Evolutionary conservation across 768 basidiomycete genomes (phyloP).

Genomic region (Agrocybe chaxingu): DNA sequence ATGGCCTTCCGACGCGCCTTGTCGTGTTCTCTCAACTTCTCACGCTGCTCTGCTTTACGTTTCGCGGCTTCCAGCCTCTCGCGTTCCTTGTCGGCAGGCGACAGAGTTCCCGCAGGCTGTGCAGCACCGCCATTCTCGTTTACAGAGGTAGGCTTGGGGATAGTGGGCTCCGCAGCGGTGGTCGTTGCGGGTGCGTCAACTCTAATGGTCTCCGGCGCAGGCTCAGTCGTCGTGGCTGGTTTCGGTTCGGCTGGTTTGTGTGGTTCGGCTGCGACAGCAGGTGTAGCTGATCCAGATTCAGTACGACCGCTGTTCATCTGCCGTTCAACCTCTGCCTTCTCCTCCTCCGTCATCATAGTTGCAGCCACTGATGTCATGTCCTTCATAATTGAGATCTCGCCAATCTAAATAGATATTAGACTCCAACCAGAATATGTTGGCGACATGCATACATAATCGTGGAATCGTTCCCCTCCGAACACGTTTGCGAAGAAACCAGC

Average conservation of each 20-base stretch:
- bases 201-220: constrained; percentile 4
- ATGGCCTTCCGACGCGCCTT: constrained; percentile 75
- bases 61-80: constrained; percentile 47
- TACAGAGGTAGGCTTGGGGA: constrained; percentile 17
- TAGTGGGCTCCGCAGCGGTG: constrained; percentile 10
- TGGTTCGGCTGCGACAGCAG: not conserved
- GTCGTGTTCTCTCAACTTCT: constrained; percentile 81
- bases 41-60: constrained; percentile 78
- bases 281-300: constrained; percentile 3
- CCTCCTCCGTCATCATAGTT: constrained; percentile 90
- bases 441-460: constrained; percentile 69
- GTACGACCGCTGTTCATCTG: constrained; percentile 42
- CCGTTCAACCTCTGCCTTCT: constrained; percentile 82
- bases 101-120: constrained; percentile 15
- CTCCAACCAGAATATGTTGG: not conserved
- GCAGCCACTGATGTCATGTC: constrained; percentile 84
- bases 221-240: constrained; percentile 5
- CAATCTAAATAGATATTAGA: constrained; percentile 57
- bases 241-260: constrained; percentile 8
- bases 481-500: constrained; percentile 93
- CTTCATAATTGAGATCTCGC: constrained; percentile 95
- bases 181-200: constrained; percentile 7
- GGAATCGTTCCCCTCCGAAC: constrained; percentile 92
- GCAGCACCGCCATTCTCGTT: constrained; percentile 14
- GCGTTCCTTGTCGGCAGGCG: constrained; percentile 30